Evolutionary conservation across 2,329 filamentous ascomycete species (phyloP), one percentile per base, ranked within the genome.

Genomic region (Aspergillus novoparasiticus): DNA sequence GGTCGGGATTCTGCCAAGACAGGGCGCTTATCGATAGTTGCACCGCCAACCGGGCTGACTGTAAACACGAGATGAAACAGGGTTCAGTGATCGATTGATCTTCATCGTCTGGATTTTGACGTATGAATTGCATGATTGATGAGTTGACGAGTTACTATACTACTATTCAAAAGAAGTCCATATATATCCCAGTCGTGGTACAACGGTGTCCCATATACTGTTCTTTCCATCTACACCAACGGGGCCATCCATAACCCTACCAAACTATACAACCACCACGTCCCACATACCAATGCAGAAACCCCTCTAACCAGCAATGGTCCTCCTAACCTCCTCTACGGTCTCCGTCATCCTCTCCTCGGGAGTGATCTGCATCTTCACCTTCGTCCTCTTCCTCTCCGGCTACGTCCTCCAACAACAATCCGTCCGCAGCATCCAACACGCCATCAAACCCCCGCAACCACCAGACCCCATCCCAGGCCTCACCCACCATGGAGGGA

Each of bases 401-500:
- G 94, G 94, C 72, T 97, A 96, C 76, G 86, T 89, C 3, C 85
- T 97, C 59, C 94, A 97, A 73, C 94, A 97, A 78, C 88, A 92
- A 71, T 95, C 93, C 0, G 87, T 97, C 5, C 86, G 86, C 66
- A 89, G 90, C 70, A 85, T 97, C 36, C 91, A 94, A 71, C 82
- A 84, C 61, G 91, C 91, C 21, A 89, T 97, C 71, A 73, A 69
- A 16, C 71, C 71, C n/a, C 71, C 70, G 2, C 54, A 65, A 23
- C 64, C 67, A 28, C 55, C 61, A 4, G 63, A 63, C 8, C 63
- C 68, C 23, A 60, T 63, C 9, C 59, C 58, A 53, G 65, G 58
- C 5, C 60, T 61, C n/a, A 4, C 73, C 23, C 59, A 69, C 63
- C 71, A 68, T 67, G 68, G 68, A 43, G 69, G 66, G 6, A 48